Evolutionary conservation across 108 stramenopile genomes (phyloP), one percentile per base, ranked within the genome.

Genomic region (Schizochytrium sp.): DNA sequence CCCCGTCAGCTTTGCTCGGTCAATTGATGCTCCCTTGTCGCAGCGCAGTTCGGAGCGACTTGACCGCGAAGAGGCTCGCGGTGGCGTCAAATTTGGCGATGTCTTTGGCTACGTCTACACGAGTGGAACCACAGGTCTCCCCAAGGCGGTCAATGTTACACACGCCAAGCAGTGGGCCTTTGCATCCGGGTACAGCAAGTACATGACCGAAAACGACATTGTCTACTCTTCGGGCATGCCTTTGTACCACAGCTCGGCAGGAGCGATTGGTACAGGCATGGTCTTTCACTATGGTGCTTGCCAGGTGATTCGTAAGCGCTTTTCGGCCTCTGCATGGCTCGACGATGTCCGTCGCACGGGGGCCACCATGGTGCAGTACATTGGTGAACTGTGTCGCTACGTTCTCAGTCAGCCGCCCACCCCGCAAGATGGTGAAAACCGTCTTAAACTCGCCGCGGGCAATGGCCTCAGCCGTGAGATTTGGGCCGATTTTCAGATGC

Each of bases 321-420:
- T 94, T 87, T 93, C 92, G 44, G 91, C 88, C 29, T 25, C 53
- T 2, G 41, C 29, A 29, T 93, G 92, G 25, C 51, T 91, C 16
- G 21, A 23, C 12, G 94, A 94, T 91, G 58, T 88, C 48, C 59
- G 57, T 44, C 18, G 21, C 58, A 25, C 89, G 34, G 43, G 83
- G 23, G 72, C 58, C 89, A 93, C 92, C 10, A 89, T 92, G 5
- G 57, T 92, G 87, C 93, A 93, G 90, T 94, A 94, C 89, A 93
- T 94, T 48, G 94, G 93, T 12, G 94, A 94, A 88, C 87, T 94
- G 10, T 92, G 91, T 25, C 90, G 93, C 10, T 93, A 92, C 63
- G 53, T 93, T 18, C 41, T 59, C 18, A 21, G 5, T 34, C n/a
- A 89, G 19, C 60, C 91, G 3, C 55, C 89, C 18, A 29, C 87